Evolutionary conservation across 257 asterid genomes (phyloP).

Genomic region (Haberlea rhodopensis): DNA sequence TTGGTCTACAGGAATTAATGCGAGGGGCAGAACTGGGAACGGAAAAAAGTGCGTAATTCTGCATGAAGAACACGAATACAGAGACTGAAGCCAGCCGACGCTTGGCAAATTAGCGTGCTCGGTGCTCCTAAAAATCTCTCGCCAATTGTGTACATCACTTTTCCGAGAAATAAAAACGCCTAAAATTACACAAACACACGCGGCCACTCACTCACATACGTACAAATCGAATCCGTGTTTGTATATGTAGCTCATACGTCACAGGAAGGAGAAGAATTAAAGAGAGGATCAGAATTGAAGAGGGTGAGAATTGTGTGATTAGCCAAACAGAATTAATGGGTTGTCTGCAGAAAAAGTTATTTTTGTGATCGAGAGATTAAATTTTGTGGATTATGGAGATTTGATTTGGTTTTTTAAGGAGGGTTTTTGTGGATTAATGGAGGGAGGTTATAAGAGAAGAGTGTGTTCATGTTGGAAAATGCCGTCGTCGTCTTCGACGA

Average conservation of each 20-base stretch:
- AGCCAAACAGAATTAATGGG: neutral
- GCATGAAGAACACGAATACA: constrained; percentile 57
- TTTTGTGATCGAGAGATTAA: constrained; percentile 6
- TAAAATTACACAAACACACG: neutral
- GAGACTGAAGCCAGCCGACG: constrained; percentile 51
- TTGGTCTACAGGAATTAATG: neutral
- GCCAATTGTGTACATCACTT: constrained; percentile 29
- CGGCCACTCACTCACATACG: neutral
- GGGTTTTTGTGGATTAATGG: constrained; percentile 19
- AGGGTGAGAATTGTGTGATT: neutral
- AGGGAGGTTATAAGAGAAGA: constrained; percentile 26
- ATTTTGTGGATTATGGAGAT: constrained; percentile 11
- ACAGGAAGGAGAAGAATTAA: neutral
- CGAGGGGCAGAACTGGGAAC: constrained; percentile 31
- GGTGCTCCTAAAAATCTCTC: constrained; percentile 53
- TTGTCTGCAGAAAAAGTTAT: neutral
- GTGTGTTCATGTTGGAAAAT: constrained; percentile 43
- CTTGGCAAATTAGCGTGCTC: constrained; percentile 52
- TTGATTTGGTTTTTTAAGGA: neutral
- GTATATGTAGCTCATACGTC: neutral
- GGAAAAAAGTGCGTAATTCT: constrained; percentile 24
- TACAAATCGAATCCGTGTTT: neutral
- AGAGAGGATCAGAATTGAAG: constrained; percentile 6
- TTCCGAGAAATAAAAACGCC: neutral
- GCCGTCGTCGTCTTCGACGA: constrained; percentile 38